Percentiles rank a stretch among this genome's conserved stretches.
phyloP scores from a whole-genome alignment of 2,329 filamentous ascomycete species.

The Coniochaeta sp. region DNA sequence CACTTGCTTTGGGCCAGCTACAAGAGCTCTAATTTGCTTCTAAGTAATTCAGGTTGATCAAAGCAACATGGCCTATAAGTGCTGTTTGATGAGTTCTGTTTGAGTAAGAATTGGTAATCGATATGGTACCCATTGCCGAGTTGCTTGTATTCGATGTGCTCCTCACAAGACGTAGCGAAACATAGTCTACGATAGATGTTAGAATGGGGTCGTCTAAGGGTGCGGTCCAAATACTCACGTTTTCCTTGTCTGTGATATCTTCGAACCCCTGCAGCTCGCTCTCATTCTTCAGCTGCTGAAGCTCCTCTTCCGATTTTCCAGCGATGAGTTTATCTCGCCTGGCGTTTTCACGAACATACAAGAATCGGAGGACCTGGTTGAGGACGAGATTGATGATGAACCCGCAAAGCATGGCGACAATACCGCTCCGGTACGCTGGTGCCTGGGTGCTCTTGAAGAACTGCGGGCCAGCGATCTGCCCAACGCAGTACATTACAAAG shows the following conservation, averaged over 20 bases:
- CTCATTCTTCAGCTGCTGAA: constrained; percentile 19
- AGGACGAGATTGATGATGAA: constrained; percentile 21
- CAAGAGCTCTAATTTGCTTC: too few species aligned
- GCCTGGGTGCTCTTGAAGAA: constrained; percentile 22
- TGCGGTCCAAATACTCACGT: constrained; percentile 32
- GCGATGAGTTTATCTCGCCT: constrained; percentile 17
- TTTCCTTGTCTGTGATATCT: constrained; percentile 56
- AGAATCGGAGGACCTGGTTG: constrained; percentile 17
- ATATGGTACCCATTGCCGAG: too few species aligned
- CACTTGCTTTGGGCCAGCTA: too few species aligned
- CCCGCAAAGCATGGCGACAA: constrained; percentile 22
- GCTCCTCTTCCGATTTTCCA: constrained; percentile 21
- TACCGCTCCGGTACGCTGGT: constrained; percentile 24
- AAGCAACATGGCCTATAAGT: too few species aligned
- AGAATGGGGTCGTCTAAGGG: constrained; percentile 29
- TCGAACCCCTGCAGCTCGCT: constrained; percentile 40
- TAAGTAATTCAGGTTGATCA: too few species aligned
- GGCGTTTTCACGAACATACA: constrained; percentile 22
- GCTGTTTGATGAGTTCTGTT: too few species aligned
- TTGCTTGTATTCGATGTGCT: neutral
- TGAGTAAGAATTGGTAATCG: too few species aligned
- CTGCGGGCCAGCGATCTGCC: constrained; percentile 21
- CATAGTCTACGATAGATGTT: constrained; percentile 20
- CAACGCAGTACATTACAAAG: constrained; percentile 21
- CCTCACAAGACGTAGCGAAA: constrained; percentile 14